These are phyloP conservation scores for Starmerella cellae DNA, from an alignment of 805 yeast species.

Conservation along the genomic window DNA sequence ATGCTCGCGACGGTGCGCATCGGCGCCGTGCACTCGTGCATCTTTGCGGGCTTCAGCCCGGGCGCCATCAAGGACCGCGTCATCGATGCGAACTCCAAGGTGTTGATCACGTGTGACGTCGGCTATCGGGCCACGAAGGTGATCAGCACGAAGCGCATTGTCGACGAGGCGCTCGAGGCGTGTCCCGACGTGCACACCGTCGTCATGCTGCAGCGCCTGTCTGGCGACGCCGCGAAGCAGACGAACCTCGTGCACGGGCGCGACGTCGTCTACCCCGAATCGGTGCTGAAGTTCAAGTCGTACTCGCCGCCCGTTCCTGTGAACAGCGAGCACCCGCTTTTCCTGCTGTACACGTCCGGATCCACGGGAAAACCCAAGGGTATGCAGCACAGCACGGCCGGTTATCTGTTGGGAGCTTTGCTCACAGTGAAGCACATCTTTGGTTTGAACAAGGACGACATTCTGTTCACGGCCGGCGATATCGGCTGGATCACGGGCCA, in stretches of 20 bases:
- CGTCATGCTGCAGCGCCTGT: slow-evolving; percentile 75
- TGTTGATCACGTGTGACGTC: slow-evolving; percentile 88
- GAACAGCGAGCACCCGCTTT: slow-evolving; percentile 85
- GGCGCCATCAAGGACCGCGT: slow-evolving; percentile 87
- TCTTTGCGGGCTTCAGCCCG: slow-evolving; percentile 92
- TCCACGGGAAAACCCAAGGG: slow-evolving; percentile 99
- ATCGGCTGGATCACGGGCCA: slow-evolving; percentile 99
- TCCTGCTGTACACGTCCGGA: slow-evolving; percentile 92
- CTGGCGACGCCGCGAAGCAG: neutral
- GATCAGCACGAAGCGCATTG: slow-evolving; percentile 83
- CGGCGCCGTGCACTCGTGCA: slow-evolving; percentile 93
- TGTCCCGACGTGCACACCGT: slow-evolving; percentile 65
- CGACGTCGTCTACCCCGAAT: slow-evolving; percentile 95
- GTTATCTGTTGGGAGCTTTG: slow-evolving; percentile 84
- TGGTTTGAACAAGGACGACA: slow-evolving; percentile 80
- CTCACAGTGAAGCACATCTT: slow-evolving; percentile 85
- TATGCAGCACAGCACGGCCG: slow-evolving; percentile 89
- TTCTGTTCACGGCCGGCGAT: slow-evolving; percentile 92
- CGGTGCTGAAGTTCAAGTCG: slow-evolving; percentile 62
- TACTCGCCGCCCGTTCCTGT: slow-evolving; percentile 82
- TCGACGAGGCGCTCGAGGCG: slow-evolving; percentile 77
- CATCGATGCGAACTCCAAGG: slow-evolving; percentile 70
- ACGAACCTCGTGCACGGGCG: slow-evolving; percentile 58
- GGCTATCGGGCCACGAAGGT: slow-evolving; percentile 81
- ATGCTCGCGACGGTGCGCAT: slow-evolving; percentile 83